Percentiles rank a stretch among this genome's conserved stretches.
phyloP scores from a whole-genome alignment of 192 early-diverging fungal genomes.

The Glomus cerebriforme region DNA sequence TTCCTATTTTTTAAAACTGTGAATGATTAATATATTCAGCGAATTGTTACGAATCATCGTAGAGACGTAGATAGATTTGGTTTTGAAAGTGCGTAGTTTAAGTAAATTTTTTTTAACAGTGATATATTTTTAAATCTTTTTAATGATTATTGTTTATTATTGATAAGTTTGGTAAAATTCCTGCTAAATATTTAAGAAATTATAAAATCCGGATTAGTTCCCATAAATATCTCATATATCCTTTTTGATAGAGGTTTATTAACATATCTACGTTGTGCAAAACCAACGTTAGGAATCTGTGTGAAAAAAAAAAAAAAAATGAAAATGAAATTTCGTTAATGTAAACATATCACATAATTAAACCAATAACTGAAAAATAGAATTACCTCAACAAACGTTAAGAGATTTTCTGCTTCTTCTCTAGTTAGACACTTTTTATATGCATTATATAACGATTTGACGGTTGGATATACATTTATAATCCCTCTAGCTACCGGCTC shows the following conservation, averaged over 20 bases:
- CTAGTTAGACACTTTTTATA: conserved; percentile 27
- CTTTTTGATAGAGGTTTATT: conserved; percentile 25
- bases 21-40: too few species aligned
- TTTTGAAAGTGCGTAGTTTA: too few species aligned
- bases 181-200: conserved; percentile 16
- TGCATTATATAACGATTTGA: conserved; percentile 34
- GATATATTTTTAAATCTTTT: too few species aligned
- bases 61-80: too few species aligned
- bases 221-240: conserved; percentile 30
- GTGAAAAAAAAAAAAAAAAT: not conserved
- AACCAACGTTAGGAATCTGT: conserved; percentile 14
- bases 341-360: not conserved
- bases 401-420: conserved; percentile 33
- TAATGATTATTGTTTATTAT: too few species aligned
- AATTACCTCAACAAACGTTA: conserved; percentile 43
- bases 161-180: too few species aligned
- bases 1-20: too few species aligned
- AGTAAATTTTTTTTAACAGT: too few species aligned
- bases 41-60: too few species aligned
- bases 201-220: conserved; percentile 16
- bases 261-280: conserved; percentile 9
- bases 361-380: not conserved
- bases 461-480: conserved; percentile 35
- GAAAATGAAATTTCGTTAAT: too few species aligned
- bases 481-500: conserved; percentile 41